These are phyloP conservation scores for Fusarium gaditjirri DNA, from an alignment of 2,329 filamentous ascomycete species.

Conservation along the genomic window DNA sequence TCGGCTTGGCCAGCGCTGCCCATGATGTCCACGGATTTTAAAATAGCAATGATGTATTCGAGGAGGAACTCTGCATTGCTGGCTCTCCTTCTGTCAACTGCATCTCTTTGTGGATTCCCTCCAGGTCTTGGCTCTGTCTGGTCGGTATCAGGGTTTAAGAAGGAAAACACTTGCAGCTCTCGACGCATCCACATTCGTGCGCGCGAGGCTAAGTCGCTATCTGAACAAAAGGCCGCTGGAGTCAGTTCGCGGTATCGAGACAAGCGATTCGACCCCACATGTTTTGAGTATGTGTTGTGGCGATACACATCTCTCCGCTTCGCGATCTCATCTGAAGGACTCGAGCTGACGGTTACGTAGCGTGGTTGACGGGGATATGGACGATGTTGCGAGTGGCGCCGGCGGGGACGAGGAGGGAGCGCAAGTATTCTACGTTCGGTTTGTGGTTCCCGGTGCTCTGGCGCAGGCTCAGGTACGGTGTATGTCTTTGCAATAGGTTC, in stretches of 20 bases:
- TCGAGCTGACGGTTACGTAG: constrained; percentile 6
- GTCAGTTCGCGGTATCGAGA: constrained; percentile 81
- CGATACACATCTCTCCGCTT: constrained; percentile 79
- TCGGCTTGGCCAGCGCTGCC: constrained; percentile 82
- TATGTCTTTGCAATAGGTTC: constrained; percentile 59
- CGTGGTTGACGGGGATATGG: constrained; percentile 9
- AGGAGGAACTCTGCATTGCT: constrained; percentile 86
- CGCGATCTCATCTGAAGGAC: constrained; percentile 32
- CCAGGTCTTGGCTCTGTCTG: constrained; percentile 3
- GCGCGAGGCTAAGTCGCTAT: constrained; percentile 76
- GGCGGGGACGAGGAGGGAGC: neutral
- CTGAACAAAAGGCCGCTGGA: constrained; percentile 70
- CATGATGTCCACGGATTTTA: constrained; percentile 85
- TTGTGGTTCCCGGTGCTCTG: neutral
- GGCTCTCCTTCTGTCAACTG: constrained; percentile 52
- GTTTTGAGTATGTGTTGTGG: constrained; percentile 77
- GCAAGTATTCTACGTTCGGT: constrained; percentile 9
- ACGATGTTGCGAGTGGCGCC: constrained; percentile 10
- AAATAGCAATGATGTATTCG: constrained; percentile 84
- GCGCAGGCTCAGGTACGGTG: constrained; percentile 61
- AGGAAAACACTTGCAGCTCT: constrained; percentile 85
- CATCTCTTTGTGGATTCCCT: constrained; percentile 1
- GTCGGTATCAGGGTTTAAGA: constrained; percentile 60
- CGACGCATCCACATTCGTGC: constrained; percentile 85
- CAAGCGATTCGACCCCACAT: constrained; percentile 83